Conservation (phyloP, 129 eudicot species). For the Ambrosia artemisiifolia region DNA sequence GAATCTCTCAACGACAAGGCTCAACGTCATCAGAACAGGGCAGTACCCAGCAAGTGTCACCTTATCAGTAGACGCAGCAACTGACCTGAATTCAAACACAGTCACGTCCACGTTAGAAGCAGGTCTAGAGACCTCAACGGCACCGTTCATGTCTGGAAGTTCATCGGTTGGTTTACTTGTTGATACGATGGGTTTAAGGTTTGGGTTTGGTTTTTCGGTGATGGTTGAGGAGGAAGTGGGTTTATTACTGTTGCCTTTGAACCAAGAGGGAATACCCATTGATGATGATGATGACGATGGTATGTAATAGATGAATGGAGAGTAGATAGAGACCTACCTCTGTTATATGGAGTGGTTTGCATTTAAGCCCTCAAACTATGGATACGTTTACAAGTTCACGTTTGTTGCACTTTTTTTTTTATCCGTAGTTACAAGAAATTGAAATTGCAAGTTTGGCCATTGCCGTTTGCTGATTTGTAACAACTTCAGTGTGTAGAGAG, state of each 20-base stretch:
- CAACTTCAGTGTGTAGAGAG: too few species aligned
- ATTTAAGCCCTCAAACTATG: too few species aligned
- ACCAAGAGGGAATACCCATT: constrained; percentile 11
- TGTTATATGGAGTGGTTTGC: too few species aligned
- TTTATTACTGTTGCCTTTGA: constrained; percentile 3
- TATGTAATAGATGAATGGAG: too few species aligned
- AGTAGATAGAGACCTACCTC: too few species aligned
- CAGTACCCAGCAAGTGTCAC: constrained; percentile 93
- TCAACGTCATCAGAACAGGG: constrained; percentile 92
- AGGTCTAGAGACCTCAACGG: constrained; percentile 9
- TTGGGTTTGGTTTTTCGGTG: not conserved
- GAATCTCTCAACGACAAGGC: constrained; percentile 97
- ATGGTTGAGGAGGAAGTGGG: not conserved
- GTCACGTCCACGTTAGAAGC: constrained; percentile 44
- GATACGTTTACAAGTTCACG: too few species aligned
- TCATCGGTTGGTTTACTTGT: not conserved
- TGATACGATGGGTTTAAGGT: not conserved
- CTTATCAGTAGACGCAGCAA: constrained; percentile 70
- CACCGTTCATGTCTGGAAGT: constrained; percentile 1
- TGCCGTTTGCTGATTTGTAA: too few species aligned
- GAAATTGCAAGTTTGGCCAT: too few species aligned
- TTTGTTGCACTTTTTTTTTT: too few species aligned
- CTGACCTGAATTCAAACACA: constrained; percentile 83
- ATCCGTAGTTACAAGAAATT: too few species aligned
- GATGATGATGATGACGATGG: not conserved